These are phyloP conservation scores for Dioszegia aurantiaca DNA, from an alignment of 768 basidiomycete species.

Conservation along the genomic window DNA sequence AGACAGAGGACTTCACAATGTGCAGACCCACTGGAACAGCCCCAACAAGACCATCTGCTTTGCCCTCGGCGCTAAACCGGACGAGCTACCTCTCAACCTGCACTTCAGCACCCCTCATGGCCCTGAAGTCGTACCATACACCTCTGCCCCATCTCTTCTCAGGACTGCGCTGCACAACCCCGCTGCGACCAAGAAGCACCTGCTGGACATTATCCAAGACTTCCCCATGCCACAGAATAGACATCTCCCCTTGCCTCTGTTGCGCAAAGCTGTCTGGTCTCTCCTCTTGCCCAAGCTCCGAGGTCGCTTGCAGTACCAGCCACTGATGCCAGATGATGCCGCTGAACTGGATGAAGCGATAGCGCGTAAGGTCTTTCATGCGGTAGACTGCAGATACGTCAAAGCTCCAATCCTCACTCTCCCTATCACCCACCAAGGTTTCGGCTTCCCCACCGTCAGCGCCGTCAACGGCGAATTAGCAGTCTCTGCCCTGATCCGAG, in stretches of 20 bases:
- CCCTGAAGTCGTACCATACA: not conserved
- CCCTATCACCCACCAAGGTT: constrained; percentile 13
- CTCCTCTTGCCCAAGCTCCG: constrained; percentile 16
- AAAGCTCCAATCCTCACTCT: constrained; percentile 2
- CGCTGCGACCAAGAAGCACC: not conserved
- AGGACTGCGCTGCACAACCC: not conserved
- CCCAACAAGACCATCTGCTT: constrained; percentile 21
- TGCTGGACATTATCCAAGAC: constrained; percentile 11
- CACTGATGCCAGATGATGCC: constrained; percentile 7
- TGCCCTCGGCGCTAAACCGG: constrained; percentile 6
- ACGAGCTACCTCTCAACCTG: not conserved
- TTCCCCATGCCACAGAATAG: constrained; percentile 3
- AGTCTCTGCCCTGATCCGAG: constrained; percentile 5
- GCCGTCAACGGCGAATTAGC: constrained; percentile 23
- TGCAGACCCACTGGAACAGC: constrained; percentile 5
- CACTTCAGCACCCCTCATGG: not conserved
- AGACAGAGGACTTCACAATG: constrained; percentile 17
- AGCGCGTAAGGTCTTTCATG: constrained; percentile 14
- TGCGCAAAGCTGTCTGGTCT: constrained; percentile 7
- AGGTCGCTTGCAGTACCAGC: constrained; percentile 12
- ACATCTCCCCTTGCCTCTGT: constrained; percentile 9
- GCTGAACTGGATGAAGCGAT: constrained; percentile 10
- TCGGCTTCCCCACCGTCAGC: constrained; percentile 20
- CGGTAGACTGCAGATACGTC: not conserved
- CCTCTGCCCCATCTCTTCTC: constrained; percentile 4